These are phyloP conservation scores for Termitomyces sp. DNA, from an alignment of 768 basidiomycete species.

Conservation along the genomic window DNA sequence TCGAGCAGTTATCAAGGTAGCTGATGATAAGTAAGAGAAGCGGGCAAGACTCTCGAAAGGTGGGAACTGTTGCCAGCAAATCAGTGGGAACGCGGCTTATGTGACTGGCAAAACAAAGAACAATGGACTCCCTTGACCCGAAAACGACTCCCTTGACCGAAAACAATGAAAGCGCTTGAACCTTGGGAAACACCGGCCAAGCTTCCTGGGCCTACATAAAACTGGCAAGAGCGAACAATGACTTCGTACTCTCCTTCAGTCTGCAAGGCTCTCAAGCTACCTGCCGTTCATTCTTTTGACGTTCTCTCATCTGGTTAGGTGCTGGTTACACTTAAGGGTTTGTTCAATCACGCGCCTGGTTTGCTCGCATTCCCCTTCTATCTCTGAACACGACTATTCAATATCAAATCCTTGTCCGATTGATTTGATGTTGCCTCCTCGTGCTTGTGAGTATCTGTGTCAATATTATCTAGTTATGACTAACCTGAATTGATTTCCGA, in stretches of 20 bases:
- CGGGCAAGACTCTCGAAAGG: too few relatives aligned
- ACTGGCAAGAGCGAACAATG: background rate
- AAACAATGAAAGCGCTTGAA: constrained; percentile 9
- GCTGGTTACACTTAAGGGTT: constrained; percentile 19
- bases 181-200: background rate
- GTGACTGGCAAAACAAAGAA: constrained; percentile 7
- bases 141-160: background rate
- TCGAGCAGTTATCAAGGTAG: too few relatives aligned
- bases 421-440: constrained; percentile 19
- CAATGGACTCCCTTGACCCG: background rate
- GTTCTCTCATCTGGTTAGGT: constrained; percentile 18
- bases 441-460: constrained; percentile 20
- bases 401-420: background rate
- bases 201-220: constrained; percentile 7
- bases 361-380: constrained; percentile 8
- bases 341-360: constrained; percentile 13
- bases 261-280: constrained; percentile 5
- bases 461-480: background rate
- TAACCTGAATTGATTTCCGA: background rate
- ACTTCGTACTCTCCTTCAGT: background rate
- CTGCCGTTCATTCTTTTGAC: constrained; percentile 15
- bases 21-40: too few relatives aligned
- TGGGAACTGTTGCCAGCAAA: too few relatives aligned
- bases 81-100: background rate
- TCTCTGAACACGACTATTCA: background rate